These are phyloP conservation scores for Yamadazyma sp. DNA, from an alignment of 805 yeast species.

Conservation along the genomic window DNA sequence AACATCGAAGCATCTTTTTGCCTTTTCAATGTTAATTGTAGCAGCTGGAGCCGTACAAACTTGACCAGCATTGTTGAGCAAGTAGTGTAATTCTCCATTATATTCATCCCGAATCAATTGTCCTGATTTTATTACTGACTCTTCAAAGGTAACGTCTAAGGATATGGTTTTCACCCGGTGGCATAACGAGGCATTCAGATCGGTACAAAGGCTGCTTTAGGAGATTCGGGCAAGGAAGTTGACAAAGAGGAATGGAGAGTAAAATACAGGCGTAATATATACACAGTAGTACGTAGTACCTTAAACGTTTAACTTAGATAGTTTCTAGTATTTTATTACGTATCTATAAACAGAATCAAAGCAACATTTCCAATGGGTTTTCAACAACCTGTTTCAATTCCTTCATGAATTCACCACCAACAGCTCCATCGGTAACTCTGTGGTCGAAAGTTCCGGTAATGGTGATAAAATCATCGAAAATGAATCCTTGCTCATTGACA, in stretches of 20 bases:
- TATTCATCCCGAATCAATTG: conserved; percentile 23
- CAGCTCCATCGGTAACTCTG: conserved; percentile 96
- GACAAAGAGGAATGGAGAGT: background rate
- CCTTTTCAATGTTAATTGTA: conserved; percentile 24
- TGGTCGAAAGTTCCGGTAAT: conserved; percentile 98
- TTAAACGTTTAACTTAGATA: background rate
- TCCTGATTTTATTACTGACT: conserved; percentile 23
- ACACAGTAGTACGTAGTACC: background rate
- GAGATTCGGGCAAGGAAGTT: background rate
- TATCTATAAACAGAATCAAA: conserved; percentile 41
- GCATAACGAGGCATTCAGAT: conserved; percentile 24
- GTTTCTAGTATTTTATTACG: conserved; percentile 4
- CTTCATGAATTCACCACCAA: conserved; percentile 95
- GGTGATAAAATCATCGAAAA: conserved; percentile 86
- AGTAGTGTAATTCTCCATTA: conserved; percentile 30
- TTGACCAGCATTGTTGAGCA: conserved; percentile 44
- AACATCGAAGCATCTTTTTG: conserved; percentile 24
- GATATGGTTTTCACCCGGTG: conserved; percentile 25
- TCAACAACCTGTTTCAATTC: conserved; percentile 89
- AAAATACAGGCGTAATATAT: background rate
- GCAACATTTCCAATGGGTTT: conserved; percentile 91
- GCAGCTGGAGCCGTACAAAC: conserved; percentile 21
- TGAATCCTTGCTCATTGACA: conserved; percentile 86
- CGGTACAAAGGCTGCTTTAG: background rate
- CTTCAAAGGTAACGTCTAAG: conserved; percentile 36